Conservation (phyloP, 345 rosid species). For the Cardamine occulta region DNA sequence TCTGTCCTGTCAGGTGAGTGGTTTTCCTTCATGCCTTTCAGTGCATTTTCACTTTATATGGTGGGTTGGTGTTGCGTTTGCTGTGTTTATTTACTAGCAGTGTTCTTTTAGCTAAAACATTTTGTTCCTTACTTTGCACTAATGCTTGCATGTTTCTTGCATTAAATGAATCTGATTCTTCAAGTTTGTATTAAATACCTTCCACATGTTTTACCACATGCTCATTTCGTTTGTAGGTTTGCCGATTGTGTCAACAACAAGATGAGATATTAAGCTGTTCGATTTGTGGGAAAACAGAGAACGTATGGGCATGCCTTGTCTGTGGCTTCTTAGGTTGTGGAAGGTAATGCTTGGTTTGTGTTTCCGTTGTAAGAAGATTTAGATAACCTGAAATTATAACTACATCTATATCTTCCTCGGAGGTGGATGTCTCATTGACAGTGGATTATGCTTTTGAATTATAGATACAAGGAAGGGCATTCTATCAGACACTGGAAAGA, state of each 20-base stretch:
- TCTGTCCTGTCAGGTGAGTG: conserved; percentile 83
- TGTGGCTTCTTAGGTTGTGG: conserved; percentile 97
- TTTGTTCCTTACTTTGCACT: not conserved
- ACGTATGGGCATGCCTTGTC: conserved; percentile 89
- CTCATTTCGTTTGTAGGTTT: conserved; percentile 58
- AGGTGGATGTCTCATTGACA: conserved; percentile 6
- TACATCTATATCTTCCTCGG: not conserved
- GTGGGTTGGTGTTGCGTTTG: not conserved
- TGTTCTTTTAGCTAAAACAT: not conserved
- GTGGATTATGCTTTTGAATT: conserved; percentile 18
- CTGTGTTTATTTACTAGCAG: not conserved
- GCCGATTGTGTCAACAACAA: conserved; percentile 87
- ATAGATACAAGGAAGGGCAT: conserved; percentile 93
- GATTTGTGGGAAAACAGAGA: conserved; percentile 73
- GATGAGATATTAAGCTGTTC: conserved; percentile 82
- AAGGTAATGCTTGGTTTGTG: conserved; percentile 56
- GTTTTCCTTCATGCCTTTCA: conserved; percentile 1
- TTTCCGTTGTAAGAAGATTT: not conserved
- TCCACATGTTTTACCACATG: conserved; percentile 13
- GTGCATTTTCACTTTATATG: not conserved
- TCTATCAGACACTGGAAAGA: conserved; percentile 92
- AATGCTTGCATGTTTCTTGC: conserved; percentile 20
- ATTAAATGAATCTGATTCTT: not conserved
- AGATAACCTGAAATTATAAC: conserved; percentile 9
- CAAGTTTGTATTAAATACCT: not conserved